These are phyloP conservation scores for Talaromyces liani DNA, from an alignment of 495 filamentous ascomycete genomes.

Conservation along the genomic window DNA sequence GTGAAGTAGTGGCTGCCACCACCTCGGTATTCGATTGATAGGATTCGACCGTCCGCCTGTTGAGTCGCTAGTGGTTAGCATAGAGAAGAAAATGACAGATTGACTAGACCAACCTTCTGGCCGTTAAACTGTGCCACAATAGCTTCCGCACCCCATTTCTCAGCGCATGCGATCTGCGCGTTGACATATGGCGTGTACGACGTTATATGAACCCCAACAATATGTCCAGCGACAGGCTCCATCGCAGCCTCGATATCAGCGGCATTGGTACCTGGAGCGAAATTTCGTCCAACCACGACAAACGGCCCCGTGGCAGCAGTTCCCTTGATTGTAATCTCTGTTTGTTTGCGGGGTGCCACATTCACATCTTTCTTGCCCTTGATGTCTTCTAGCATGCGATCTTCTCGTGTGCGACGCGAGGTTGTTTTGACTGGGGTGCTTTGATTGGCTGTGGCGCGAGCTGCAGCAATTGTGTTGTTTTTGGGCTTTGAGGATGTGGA, in stretches of 20 bases:
- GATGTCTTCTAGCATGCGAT: conserved; percentile 31
- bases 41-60: conserved; percentile 78
- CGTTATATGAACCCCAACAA: conserved; percentile 64
- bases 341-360: conserved; percentile 18
- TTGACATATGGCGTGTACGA: conserved; percentile 69
- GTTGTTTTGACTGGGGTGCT: conserved; percentile 11
- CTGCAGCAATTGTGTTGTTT: conserved; percentile 16
- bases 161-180: conserved; percentile 76
- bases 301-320: conserved; percentile 62
- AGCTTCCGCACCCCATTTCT: conserved; percentile 68
- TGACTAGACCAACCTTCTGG: conserved; percentile 53
- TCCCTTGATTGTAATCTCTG: conserved; percentile 71
- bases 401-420: conserved; percentile 27
- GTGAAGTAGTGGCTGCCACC: conserved; percentile 28
- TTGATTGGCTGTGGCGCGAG: neutral
- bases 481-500: conserved; percentile 32
- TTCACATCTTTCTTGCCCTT: conserved; percentile 15
- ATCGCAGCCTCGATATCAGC: conserved; percentile 90
- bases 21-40: conserved; percentile 67
- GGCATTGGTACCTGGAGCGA: conserved; percentile 86
- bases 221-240: conserved; percentile 60
- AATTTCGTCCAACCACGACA: conserved; percentile 80
- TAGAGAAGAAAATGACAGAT: neutral
- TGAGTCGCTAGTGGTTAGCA: neutral
- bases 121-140: conserved; percentile 82